Evolutionary conservation across 129 eudicot genomes (phyloP), one percentile per base, ranked within the genome.

Genomic region (Deinandra increscens): DNA sequence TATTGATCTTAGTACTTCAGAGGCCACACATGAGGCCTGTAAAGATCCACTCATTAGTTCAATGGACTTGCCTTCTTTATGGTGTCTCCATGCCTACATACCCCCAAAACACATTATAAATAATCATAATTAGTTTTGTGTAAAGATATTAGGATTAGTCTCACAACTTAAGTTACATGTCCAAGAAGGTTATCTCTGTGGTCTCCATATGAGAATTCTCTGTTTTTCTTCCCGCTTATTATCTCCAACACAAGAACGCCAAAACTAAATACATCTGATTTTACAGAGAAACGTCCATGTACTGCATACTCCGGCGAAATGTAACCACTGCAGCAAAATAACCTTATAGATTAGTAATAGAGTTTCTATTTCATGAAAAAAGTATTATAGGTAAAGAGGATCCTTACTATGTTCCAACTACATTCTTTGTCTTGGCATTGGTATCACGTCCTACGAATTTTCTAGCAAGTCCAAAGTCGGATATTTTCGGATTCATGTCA

Each of bases 101-200:
- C 4, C 6, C 14, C 4, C 6, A 10, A 43, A 43, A 43, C 49
- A 12, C 5, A 43, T 43, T 11, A 2, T 12, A 17, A 18, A 1
- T 17, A 1, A 12, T 13, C 13, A 29, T 2, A 59, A 33, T 2
- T 7, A 38, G 14, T 26, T 26, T 26, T 3, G 1, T 1, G 2
- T 41, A 5, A 46, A 17, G 15, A 49, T 7, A 49, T 15, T 15
- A 3, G 6, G 11, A 15, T 49, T 15, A 5, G 19, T n/a, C 23
- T 5, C 22, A 1, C 48, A 5, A 15, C 4, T 17, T 34, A 39
- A 46, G 78, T 79, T 79, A 79, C 83, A 66, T 79, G 71, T 63
- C 79, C 83, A 10, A 79, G 83, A 72, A 79, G 84, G 69, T 80
- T 80, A 34, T 70, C 70, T 0, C 60, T 48, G 49, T 70, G 81